These are phyloP conservation scores for Astragalus glycyphyllos DNA, from an alignment of 306 rosid genomes.

Conservation along the genomic window DNA sequence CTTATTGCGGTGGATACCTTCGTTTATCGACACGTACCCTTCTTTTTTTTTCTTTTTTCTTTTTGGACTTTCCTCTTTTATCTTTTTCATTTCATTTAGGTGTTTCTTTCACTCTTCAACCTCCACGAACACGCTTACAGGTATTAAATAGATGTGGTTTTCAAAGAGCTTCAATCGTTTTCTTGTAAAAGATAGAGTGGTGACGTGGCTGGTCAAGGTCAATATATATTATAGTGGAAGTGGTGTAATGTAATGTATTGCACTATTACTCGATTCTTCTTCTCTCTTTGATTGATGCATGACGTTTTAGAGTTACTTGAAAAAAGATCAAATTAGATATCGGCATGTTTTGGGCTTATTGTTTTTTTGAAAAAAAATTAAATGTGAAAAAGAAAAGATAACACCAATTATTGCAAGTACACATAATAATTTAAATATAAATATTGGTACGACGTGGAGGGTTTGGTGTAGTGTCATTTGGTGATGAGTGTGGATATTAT, in stretches of 20 bases:
- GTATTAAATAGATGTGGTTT: slow-evolving; percentile 26
- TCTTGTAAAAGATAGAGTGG: slow-evolving; percentile 35
- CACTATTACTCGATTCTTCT: slow-evolving; percentile 46
- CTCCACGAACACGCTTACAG: slow-evolving; percentile 44
- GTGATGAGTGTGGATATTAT: slow-evolving; percentile 26
- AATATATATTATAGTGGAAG: slow-evolving; percentile 45
- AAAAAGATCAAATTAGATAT: slow-evolving; percentile 39
- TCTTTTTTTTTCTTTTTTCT: background rate
- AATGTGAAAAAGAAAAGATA: slow-evolving; percentile 9
- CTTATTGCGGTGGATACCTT: slow-evolving; percentile 3
- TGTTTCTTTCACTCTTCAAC: slow-evolving; percentile 78
- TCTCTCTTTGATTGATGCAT: slow-evolving; percentile 11
- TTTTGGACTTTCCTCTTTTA: background rate
- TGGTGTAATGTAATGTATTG: slow-evolving; percentile 8
- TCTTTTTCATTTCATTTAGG: slow-evolving; percentile 32
- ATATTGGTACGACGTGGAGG: slow-evolving; percentile 38
- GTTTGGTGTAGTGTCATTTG: slow-evolving; percentile 22
- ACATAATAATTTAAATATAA: background rate
- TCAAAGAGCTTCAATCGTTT: slow-evolving; percentile 14
- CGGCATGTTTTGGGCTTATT: slow-evolving; percentile 35
- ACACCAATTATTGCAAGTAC: background rate
- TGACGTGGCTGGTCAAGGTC: slow-evolving; percentile 60
- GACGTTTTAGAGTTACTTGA: slow-evolving; percentile 45
- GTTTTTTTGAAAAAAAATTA: slow-evolving; percentile 16
- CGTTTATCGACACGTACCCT: slow-evolving; percentile 45